Conservation (phyloP, 805 yeast genomes). For the Ogataea nonfermentans region DNA sequence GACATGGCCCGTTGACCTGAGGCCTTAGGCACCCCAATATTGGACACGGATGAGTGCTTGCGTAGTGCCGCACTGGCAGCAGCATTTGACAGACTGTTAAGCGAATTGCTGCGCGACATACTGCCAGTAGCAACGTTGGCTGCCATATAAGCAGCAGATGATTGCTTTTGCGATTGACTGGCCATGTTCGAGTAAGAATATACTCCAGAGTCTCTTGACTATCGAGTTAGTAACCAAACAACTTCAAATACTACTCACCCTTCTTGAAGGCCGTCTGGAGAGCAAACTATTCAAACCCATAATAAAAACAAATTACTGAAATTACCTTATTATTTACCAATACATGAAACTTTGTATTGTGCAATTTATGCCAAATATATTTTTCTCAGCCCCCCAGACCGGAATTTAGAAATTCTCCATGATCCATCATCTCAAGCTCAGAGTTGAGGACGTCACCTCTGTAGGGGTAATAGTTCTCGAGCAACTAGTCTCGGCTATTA, state of each 20-base stretch:
- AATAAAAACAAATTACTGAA: conserved; percentile 4
- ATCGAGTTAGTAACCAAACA: neutral
- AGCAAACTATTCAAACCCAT: conserved; percentile 30
- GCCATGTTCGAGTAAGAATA: conserved; percentile 20
- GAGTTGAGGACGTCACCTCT: conserved; percentile 22
- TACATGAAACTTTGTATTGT: conserved; percentile 2
- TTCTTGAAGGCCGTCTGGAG: conserved; percentile 29
- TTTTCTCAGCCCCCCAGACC: neutral
- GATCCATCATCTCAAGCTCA: conserved; percentile 2
- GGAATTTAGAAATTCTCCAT: conserved; percentile 1
- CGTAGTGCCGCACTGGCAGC: conserved; percentile 35
- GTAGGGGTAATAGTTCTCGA: conserved; percentile 28
- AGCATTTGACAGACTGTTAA: conserved; percentile 29
- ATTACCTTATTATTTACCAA: conserved; percentile 3
- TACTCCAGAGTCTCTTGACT: conserved; percentile 29
- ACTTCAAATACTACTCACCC: conserved; percentile 19
- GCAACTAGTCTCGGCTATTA: conserved; percentile 26
- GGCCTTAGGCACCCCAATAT: conserved; percentile 9
- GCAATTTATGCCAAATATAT: conserved; percentile 5
- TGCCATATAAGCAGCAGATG: conserved; percentile 23
- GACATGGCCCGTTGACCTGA: conserved; percentile 31
- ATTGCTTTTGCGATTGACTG: neutral
- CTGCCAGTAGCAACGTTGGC: conserved; percentile 26
- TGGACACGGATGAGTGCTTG: conserved; percentile 21
- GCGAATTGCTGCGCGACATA: conserved; percentile 22